phyloP scores from a whole-genome alignment of 2,329 filamentous ascomycete species.

The Gyromitra esculenta region DNA sequence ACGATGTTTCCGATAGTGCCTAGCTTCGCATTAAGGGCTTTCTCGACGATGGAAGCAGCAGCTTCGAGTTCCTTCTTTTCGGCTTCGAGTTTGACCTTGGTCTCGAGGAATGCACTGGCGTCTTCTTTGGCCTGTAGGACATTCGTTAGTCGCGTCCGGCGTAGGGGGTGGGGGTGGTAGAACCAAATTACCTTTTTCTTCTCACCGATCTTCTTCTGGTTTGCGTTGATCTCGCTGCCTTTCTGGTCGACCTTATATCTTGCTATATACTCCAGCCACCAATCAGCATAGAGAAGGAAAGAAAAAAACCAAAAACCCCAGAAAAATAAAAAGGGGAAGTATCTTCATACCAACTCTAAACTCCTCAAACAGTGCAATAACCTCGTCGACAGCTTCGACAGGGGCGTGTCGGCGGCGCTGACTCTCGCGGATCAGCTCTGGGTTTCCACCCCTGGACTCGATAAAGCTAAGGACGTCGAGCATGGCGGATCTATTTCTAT shows the following conservation, averaged over 20 bases:
- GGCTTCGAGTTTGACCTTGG: slow-evolving; percentile 81
- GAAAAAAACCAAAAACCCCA: background rate
- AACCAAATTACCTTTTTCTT: slow-evolving; percentile 78
- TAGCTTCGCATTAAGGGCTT: slow-evolving; percentile 77
- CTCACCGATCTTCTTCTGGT: slow-evolving; percentile 87
- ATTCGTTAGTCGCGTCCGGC: background rate
- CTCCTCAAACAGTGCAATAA: slow-evolving; percentile 86
- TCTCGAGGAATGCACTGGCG: slow-evolving; percentile 78
- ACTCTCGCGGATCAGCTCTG: slow-evolving; percentile 89
- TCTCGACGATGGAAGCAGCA: slow-evolving; percentile 77
- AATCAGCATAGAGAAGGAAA: background rate
- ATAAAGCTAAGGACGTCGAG: slow-evolving; percentile 83
- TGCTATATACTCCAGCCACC: slow-evolving; percentile 60
- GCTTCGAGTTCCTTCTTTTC: slow-evolving; percentile 83
- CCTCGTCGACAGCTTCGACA: slow-evolving; percentile 86
- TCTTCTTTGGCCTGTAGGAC: slow-evolving; percentile 74
- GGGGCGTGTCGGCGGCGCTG: slow-evolving; percentile 83
- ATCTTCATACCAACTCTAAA: slow-evolving; percentile 56
- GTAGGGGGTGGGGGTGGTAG: slow-evolving; percentile 25
- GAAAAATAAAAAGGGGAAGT: slow-evolving; percentile 27
- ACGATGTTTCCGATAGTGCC: slow-evolving; percentile 91
- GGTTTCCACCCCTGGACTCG: slow-evolving; percentile 86
- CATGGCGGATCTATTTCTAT: slow-evolving; percentile 63
- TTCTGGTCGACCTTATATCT: slow-evolving; percentile 83
- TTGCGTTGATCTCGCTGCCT: slow-evolving; percentile 83